Percentiles rank a stretch among this genome's conserved stretches.
These are phyloP conservation scores for Tylopilus felleus DNA, from an alignment of 768 basidiomycete genomes.

Conservation along the genomic window DNA sequence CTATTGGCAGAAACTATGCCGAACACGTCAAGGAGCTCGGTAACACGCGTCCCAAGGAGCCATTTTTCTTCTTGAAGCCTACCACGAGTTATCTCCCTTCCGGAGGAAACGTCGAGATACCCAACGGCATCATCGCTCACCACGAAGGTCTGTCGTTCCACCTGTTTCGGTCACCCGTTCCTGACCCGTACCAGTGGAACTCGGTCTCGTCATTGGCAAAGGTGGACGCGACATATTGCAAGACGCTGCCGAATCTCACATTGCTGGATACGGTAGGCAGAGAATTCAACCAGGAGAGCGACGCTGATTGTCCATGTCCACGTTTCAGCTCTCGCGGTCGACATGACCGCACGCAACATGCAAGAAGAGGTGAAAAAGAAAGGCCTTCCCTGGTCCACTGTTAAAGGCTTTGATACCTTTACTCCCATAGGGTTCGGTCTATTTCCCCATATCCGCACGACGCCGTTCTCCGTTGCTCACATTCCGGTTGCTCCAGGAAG, in stretches of 20 bases:
- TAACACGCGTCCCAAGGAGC: slow-evolving; percentile 83
- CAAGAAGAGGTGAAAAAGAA: slow-evolving; percentile 91
- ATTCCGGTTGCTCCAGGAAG: slow-evolving; percentile 38
- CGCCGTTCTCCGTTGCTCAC: background rate
- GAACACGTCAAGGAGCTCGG: slow-evolving; percentile 91
- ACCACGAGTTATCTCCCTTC: slow-evolving; percentile 82
- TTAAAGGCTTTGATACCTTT: slow-evolving; percentile 97
- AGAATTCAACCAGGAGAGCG: background rate
- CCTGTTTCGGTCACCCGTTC: background rate
- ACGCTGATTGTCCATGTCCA: background rate
- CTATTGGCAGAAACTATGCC: slow-evolving; percentile 92
- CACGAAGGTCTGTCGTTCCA: slow-evolving; percentile 67
- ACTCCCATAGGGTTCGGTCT: slow-evolving; percentile 75
- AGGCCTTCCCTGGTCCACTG: slow-evolving; percentile 96
- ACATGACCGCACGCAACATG: slow-evolving; percentile 95
- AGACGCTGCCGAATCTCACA: slow-evolving; percentile 65
- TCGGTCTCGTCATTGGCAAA: slow-evolving; percentile 95
- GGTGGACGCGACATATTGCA: slow-evolving; percentile 77
- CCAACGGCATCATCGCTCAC: slow-evolving; percentile 77
- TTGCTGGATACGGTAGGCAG: slow-evolving; percentile 86
- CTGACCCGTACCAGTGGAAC: slow-evolving; percentile 61
- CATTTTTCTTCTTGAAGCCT: slow-evolving; percentile 98
- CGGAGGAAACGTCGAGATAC: slow-evolving; percentile 83
- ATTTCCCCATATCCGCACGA: background rate
- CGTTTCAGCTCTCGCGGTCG: slow-evolving; percentile 77